These are phyloP conservation scores for Sanchytrium tribonematis DNA, from an alignment of 371 early-diverging fungal species.

Conservation along the genomic window DNA sequence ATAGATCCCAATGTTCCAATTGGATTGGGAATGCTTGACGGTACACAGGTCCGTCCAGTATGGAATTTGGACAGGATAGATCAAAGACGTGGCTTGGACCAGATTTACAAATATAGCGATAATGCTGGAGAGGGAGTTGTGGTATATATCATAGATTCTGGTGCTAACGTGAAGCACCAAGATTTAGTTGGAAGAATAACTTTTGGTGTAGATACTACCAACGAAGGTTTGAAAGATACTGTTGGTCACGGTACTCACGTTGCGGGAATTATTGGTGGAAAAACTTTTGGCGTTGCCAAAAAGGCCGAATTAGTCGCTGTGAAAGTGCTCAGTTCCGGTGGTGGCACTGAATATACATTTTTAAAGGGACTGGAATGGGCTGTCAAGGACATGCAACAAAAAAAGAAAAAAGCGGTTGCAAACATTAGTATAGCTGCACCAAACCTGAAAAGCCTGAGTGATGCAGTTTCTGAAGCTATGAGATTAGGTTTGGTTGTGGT, in stretches of 20 bases:
- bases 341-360: too few relatives aligned
- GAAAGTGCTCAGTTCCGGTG: slow-evolving; percentile 23
- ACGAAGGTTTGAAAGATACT: slow-evolving; percentile 32
- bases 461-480: not conserved
- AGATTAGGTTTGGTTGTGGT: slow-evolving; percentile 7
- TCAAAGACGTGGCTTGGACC: too few relatives aligned
- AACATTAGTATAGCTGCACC: slow-evolving; percentile 78
- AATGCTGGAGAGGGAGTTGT: slow-evolving; percentile 48
- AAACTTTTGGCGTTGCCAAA: slow-evolving; percentile 36
- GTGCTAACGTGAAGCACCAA: slow-evolving; percentile 44
- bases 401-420: slow-evolving; percentile 31
- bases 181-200: slow-evolving; percentile 50
- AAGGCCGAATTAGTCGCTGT: slow-evolving; percentile 33
- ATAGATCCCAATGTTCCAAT: too few relatives aligned
- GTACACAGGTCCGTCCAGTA: too few relatives aligned
- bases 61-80: too few relatives aligned
- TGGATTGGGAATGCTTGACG: too few relatives aligned
- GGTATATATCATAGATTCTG: slow-evolving; percentile 67
- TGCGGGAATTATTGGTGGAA: slow-evolving; percentile 33
- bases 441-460: not conserved
- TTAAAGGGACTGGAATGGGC: not conserved
- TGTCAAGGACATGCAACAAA: not conserved
- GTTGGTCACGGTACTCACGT: slow-evolving; percentile 42
- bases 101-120: slow-evolving; percentile 39
- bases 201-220: slow-evolving; percentile 25